Evolutionary conservation across 495 filamentous ascomycete species (phyloP).

Genomic region (Daldinia grandis): DNA sequence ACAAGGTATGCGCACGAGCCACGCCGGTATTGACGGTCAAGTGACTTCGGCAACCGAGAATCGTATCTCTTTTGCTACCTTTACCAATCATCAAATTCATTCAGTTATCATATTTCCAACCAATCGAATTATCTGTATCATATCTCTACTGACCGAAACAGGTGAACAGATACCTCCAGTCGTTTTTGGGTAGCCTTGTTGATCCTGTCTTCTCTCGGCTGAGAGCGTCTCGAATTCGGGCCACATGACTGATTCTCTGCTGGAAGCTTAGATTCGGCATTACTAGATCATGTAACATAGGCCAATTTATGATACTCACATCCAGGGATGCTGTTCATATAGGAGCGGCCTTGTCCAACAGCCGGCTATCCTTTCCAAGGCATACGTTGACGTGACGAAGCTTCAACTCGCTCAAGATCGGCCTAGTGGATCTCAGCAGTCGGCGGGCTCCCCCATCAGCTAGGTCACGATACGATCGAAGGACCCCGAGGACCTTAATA

Average conservation of each 20-base stretch:
- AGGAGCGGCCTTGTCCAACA: constrained; percentile 21
- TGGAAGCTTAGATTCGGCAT: constrained; percentile 38
- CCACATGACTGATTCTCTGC: constrained; percentile 35
- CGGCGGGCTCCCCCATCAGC: constrained; percentile 5
- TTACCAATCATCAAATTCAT: constrained; percentile 31
- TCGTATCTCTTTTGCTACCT: constrained; percentile 8
- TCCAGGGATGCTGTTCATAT: neutral
- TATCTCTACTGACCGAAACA: constrained; percentile 30
- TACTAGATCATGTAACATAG: constrained; percentile 20
- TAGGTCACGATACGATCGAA: constrained; percentile 7
- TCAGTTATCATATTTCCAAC: constrained; percentile 22
- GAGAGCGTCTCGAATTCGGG: constrained; percentile 10
- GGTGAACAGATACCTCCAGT: constrained; percentile 17
- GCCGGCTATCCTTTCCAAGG: constrained; percentile 16
- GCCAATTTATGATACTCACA: constrained; percentile 11
- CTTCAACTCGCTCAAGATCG: constrained; percentile 30
- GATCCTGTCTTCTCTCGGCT: constrained; percentile 31
- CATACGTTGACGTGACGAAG: constrained; percentile 24
- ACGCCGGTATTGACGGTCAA: constrained; percentile 20
- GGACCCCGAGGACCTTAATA: neutral
- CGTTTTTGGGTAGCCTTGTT: constrained; percentile 11
- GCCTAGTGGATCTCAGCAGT: constrained; percentile 16
- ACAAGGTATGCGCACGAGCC: neutral
- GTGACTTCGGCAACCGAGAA: constrained; percentile 34
- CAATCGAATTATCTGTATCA: constrained; percentile 22